A percentile compares a stretch with the other conserved stretches of the same genome.
phyloP scores from a whole-genome alignment of 2,329 filamentous ascomycete genomes.

The Botrytis byssoidea region DNA sequence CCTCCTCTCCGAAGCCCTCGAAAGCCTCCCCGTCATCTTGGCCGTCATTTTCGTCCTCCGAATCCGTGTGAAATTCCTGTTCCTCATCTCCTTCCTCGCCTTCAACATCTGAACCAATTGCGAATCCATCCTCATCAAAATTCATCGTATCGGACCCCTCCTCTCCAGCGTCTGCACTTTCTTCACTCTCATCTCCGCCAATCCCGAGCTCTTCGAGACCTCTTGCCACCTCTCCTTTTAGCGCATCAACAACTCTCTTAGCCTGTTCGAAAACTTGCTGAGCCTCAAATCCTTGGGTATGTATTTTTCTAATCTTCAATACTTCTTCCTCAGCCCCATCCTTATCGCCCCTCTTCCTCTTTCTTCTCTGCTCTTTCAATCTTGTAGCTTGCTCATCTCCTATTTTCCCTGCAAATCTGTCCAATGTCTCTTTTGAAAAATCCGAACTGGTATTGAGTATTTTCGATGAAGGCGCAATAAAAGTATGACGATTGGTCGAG shows the following conservation, averaged over 20 bases:
- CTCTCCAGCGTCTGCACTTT: slow-evolving; percentile 41
- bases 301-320: slow-evolving; percentile 77
- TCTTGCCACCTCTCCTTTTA: slow-evolving; percentile 53
- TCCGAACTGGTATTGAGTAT: slow-evolving; percentile 69
- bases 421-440: slow-evolving; percentile 77
- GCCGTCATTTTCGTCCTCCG: slow-evolving; percentile 38
- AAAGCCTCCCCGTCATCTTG: slow-evolving; percentile 37
- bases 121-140: slow-evolving; percentile 44
- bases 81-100: slow-evolving; percentile 38
- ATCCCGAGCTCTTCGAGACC: slow-evolving; percentile 43
- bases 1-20: slow-evolving; percentile 36
- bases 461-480: slow-evolving; percentile 69
- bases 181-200: slow-evolving; percentile 31
- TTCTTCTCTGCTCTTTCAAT: slow-evolving; percentile 66
- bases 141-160: slow-evolving; percentile 40
- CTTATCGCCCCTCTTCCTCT: slow-evolving; percentile 67
- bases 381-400: slow-evolving; percentile 69
- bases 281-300: slow-evolving; percentile 82
- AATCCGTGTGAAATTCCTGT: slow-evolving; percentile 37
- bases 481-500: slow-evolving; percentile 44
- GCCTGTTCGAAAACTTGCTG: slow-evolving; percentile 95
- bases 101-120: slow-evolving; percentile 39
- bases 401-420: slow-evolving; percentile 72
- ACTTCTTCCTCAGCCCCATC: slow-evolving; percentile 49
- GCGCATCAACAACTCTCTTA: slow-evolving; percentile 72